phyloP scores from a whole-genome alignment of 2,329 filamentous ascomycete genomes.

The Aspergillus terreus region DNA sequence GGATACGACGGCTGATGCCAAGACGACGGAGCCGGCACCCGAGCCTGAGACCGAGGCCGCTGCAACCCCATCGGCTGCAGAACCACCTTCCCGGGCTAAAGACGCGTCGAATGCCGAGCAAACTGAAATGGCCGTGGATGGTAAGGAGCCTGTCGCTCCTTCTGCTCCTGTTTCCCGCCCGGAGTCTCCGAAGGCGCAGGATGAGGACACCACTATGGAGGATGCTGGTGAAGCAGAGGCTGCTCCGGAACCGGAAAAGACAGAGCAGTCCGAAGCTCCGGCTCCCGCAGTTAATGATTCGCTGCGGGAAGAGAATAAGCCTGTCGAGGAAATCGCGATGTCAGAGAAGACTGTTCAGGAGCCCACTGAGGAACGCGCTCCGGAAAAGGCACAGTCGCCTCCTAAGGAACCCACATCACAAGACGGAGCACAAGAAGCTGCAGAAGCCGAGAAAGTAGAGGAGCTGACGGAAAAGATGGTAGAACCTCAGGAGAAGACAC shows the following conservation, averaged over 20 bases:
- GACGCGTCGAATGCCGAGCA: constrained; percentile 30
- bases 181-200: constrained; percentile 26
- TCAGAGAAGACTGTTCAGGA: constrained; percentile 17
- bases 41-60: constrained; percentile 33
- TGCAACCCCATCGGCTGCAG: constrained; percentile 27
- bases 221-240: constrained; percentile 26
- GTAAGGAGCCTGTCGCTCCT: constrained; percentile 23
- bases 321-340: constrained; percentile 16
- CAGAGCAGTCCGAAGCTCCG: constrained; percentile 13
- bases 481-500: constrained; percentile 12
- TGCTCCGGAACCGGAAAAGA: constrained; percentile 16
- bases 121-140: constrained; percentile 28
- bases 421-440: constrained; percentile 11
- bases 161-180: constrained; percentile 29
- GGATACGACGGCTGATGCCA: constrained; percentile 32
- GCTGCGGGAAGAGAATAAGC: constrained; percentile 24
- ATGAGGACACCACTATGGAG: constrained; percentile 39
- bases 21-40: constrained; percentile 42
- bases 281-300: constrained; percentile 10
- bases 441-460: constrained; percentile 10
- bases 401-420: constrained; percentile 16
- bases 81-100: constrained; percentile 28
- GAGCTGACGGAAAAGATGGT: constrained; percentile 3
- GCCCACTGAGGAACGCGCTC: constrained; percentile 8
- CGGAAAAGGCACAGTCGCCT: constrained; percentile 17